A percentile compares a stretch with the other conserved stretches of the same genome.
Evolutionary conservation across 2,329 filamentous ascomycete species (phyloP).

Genomic region (Canariomyces notabilis): DNA sequence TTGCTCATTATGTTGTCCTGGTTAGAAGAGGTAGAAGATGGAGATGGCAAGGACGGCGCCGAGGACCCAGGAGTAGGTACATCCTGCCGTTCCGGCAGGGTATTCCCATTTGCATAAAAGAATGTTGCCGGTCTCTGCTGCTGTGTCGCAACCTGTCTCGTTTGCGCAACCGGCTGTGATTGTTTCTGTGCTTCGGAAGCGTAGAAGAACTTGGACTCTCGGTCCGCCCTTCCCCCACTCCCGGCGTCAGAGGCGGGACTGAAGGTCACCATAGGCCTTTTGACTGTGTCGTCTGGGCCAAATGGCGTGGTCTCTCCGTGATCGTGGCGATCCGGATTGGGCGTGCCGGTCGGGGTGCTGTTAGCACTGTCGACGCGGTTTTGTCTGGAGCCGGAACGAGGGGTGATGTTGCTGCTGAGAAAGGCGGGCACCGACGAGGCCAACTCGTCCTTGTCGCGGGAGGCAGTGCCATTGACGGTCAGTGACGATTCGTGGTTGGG

Average conservation of each 20-base stretch:
- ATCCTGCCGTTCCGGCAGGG: constrained; percentile 36
- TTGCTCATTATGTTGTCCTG: constrained; percentile 45
- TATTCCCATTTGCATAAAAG: constrained; percentile 51
- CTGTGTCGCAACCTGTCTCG: constrained; percentile 32
- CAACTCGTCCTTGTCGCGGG: constrained; percentile 42
- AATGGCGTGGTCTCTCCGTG: constrained; percentile 38
- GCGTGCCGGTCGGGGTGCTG: constrained; percentile 61
- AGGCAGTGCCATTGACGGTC: constrained; percentile 15
- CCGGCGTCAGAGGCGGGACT: constrained; percentile 35
- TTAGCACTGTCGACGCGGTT: constrained; percentile 64
- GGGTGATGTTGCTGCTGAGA: constrained; percentile 67
- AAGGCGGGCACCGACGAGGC: constrained; percentile 50
- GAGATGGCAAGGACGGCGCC: constrained; percentile 31
- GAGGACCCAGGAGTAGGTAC: constrained; percentile 28
- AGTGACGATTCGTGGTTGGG: constrained; percentile 9
- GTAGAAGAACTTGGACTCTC: constrained; percentile 80
- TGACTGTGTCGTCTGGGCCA: constrained; percentile 29
- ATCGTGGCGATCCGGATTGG: constrained; percentile 43
- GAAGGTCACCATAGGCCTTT: constrained; percentile 34
- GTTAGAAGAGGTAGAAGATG: constrained; percentile 28
- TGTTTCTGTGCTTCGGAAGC: constrained; percentile 65
- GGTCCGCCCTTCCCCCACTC: constrained; percentile 28
- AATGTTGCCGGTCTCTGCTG: constrained; percentile 42
- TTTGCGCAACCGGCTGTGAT: constrained; percentile 15
- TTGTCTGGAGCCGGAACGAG: constrained; percentile 69